Base-by-base conservation (phyloP, 768 basidiomycete genomes). In the Naganishia antarctica region DNA sequence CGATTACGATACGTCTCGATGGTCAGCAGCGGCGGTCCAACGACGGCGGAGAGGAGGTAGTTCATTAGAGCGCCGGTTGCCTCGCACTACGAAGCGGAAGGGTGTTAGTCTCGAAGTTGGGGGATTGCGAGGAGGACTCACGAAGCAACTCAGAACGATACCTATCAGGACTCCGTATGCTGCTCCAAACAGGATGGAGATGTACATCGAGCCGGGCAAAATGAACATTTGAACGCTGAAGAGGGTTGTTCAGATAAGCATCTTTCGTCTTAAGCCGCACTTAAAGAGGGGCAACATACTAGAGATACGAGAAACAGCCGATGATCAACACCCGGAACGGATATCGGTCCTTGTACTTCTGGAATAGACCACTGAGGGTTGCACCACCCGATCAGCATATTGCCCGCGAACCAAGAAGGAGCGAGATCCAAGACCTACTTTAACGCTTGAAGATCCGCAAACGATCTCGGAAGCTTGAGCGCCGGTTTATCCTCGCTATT, bases 181-280 rank as follows among this genome's bases (percentile, higher is more conserved):
- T 0, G 94, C 94, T 34, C 94, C 94, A 21, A 89, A 92, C 13
- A 97, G 85, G 71, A 98, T 96, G 60, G 91, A 91, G 50, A 98
- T 84, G 74, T 98, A 98, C 92, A 98, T 94, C 45, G 91, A 94
- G 0, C 93, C 93, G 0, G 94, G 93, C 15, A 97, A 83, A 7
- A 92, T 93, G 79, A 97, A 98, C 0, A 91, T 91, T 81, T 98
- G 93, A 7, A 97, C 82, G 79, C 92, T 94, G 73, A 11, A 8
- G 37, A 11, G 41, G 48, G 47, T 61, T 37, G 51, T 40, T 49
- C 29, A 5, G 18, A 34, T 21, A 4, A n/a, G 37, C 37, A 28
- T n/a, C 26, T n/a, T n/a, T n/a, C 31, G 8, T 7, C 23, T 57
- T 5, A 59, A 15, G 37, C n/a, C 11, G 18, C 28, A 47, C 25